phyloP scores from a whole-genome alignment of 1,284 basidiomycete species.

The Ganoderma lucidum region DNA sequence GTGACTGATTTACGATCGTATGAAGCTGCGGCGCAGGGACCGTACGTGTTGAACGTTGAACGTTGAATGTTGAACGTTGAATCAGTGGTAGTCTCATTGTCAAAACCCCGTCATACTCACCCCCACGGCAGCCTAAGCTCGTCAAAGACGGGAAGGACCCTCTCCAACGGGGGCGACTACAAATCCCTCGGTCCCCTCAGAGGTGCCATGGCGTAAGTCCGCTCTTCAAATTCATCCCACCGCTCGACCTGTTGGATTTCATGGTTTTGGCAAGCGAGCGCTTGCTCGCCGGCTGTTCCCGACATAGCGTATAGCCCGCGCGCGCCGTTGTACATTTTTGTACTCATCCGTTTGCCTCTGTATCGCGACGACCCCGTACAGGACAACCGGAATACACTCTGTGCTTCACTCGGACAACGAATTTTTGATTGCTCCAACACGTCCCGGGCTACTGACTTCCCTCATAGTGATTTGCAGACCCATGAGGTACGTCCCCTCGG shows the following conservation, averaged over 20 bases:
- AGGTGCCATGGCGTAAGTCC: constrained; percentile 45
- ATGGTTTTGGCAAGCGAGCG: no score
- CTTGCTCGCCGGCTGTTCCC: no score
- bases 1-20: not conserved
- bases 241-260: no score
- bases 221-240: not conserved
- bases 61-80: not conserved
- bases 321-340: no score
- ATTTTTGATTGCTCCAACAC: no score
- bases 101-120: not conserved
- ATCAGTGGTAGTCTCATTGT: not conserved
- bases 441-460: not conserved
- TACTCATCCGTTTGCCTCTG: no score
- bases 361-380: no score
- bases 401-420: no score
- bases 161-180: constrained; percentile 43
- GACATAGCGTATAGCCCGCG: no score
- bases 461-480: constrained; percentile 41
- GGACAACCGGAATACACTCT: no score
- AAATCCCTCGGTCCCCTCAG: constrained; percentile 39
- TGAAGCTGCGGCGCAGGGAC: constrained; percentile 47
- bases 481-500: constrained; percentile 27
- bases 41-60: constrained; percentile 29
- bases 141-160: constrained; percentile 40
- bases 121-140: constrained; percentile 40